phyloP scores from a whole-genome alignment of 345 rosid genomes.

The Eucalyptus microcorys region DNA sequence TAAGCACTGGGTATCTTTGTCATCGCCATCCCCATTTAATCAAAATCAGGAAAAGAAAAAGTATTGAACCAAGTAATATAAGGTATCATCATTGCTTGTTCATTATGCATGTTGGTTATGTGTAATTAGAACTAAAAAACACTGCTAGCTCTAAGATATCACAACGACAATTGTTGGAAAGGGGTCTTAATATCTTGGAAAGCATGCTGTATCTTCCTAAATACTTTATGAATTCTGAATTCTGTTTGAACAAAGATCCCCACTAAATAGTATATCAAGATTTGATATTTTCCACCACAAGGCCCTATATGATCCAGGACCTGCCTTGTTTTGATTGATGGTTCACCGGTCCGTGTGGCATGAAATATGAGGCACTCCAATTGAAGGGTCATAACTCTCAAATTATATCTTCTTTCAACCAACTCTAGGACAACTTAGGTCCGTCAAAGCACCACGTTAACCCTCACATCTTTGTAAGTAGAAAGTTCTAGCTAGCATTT shows the following conservation, averaged over 20 bases:
- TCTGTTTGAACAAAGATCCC: neutral
- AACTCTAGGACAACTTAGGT: neutral
- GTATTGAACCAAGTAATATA: neutral
- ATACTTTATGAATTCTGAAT: neutral
- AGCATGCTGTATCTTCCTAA: neutral
- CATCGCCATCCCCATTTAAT: neutral
- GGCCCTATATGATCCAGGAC: neutral
- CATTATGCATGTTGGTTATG: neutral
- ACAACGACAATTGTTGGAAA: neutral
- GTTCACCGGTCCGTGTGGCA: neutral
- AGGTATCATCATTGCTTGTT: neutral
- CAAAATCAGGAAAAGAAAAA: neutral
- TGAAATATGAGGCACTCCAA: neutral
- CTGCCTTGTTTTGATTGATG: neutral
- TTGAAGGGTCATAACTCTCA: neutral
- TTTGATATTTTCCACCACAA: neutral
- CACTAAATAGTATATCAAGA: neutral
- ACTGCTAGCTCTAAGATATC: neutral
- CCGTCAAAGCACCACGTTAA: neutral
- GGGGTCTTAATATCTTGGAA: neutral
- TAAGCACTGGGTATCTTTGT: neutral
- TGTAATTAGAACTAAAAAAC: neutral
- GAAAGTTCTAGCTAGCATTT: neutral
- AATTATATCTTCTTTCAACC: neutral
- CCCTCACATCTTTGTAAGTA: neutral